A percentile compares a stretch with the other conserved stretches of the same genome.
Evolutionary conservation across 768 basidiomycete species (phyloP).

Genomic region (Roridomyces roridus): DNA sequence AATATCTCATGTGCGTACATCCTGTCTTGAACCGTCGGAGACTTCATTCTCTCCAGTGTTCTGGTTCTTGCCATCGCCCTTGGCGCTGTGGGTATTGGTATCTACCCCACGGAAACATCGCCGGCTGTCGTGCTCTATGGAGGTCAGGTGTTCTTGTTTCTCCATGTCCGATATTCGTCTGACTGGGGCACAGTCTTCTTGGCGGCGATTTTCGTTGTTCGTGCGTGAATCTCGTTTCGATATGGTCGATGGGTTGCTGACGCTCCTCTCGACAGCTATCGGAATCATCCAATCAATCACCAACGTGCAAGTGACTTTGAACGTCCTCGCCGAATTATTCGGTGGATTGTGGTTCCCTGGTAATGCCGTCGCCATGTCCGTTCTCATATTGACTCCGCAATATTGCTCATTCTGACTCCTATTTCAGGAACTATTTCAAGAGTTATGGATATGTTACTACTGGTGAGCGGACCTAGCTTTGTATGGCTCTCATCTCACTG

Average conservation of each 20-base stretch:
- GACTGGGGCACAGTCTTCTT: constrained; percentile 1
- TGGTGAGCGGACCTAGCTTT: too few species aligned
- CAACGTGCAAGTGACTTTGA: constrained; percentile 38
- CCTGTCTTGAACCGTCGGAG: too few species aligned
- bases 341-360: constrained; percentile 33
- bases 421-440: constrained; percentile 11
- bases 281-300: constrained; percentile 41
- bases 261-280: constrained; percentile 6
- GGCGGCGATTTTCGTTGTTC: constrained; percentile 29
- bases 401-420: neutral
- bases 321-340: constrained; percentile 44
- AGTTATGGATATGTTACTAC: constrained; percentile 38
- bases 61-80: constrained; percentile 34
- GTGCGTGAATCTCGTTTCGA: too few species aligned
- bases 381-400: constrained; percentile 26
- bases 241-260: too few species aligned
- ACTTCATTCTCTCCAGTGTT: constrained; percentile 2
- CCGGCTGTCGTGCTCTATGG: constrained; percentile 30
- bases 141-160: constrained; percentile 16
- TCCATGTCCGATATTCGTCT: neutral
- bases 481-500: too few species aligned
- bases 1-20: constrained; percentile 37
- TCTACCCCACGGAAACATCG: constrained; percentile 37
- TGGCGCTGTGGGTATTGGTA: constrained; percentile 34
- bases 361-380: constrained; percentile 38